Base-by-base conservation (phyloP, 2,329 filamentous ascomycete genomes). In the Colletotrichum tabaci region DNA sequence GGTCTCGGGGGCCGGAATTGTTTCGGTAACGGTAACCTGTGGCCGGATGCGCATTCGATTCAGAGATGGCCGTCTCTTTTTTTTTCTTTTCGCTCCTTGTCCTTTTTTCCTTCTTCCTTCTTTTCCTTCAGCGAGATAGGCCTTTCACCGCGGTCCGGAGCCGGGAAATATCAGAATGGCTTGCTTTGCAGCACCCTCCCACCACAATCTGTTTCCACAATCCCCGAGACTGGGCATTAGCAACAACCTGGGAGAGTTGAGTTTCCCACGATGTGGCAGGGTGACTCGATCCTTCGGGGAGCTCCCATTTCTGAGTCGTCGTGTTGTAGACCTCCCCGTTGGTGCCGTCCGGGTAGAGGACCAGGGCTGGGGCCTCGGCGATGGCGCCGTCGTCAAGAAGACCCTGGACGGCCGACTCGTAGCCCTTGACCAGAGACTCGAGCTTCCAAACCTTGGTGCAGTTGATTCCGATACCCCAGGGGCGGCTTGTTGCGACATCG, bases 271-370 rank as follows among this genome's bases (percentile, higher is more conserved):
- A 78, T 0, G 74, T 74, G 73, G 74, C 67, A 7, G 76, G 72
- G 10, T 75, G 72, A 8, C 62, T 44, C 4, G 66, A 73, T 1
- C 75, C 77, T n/a, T 79, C 76, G 0, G 82, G 82, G 1, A 82
- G 67, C 74, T 87, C 87, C 91, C 91, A 93, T 63, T 80, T 82
- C 76, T 92, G 88, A 8, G 89, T 90, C 0, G 79, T 81, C 1
- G 90, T 91, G 77, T 93, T 89, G 80, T 93, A 93, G 0, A 91
- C 85, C 79, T 92, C 89, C 0, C 90, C 90, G 57, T 90, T 90
- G 1, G 91, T 92, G 0, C 91, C 91, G 77, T 93, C 91, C 0
- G 91, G 91, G 77, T 93, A 93, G 21, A 93, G 75, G 5, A 93
- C 87, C 64, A 93, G 79, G 23, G 83, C 84, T 1, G 90, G 90